Conservation (phyloP, 2,329 filamentous ascomycete genomes). For the Rhinocladiella mackenziei region DNA sequence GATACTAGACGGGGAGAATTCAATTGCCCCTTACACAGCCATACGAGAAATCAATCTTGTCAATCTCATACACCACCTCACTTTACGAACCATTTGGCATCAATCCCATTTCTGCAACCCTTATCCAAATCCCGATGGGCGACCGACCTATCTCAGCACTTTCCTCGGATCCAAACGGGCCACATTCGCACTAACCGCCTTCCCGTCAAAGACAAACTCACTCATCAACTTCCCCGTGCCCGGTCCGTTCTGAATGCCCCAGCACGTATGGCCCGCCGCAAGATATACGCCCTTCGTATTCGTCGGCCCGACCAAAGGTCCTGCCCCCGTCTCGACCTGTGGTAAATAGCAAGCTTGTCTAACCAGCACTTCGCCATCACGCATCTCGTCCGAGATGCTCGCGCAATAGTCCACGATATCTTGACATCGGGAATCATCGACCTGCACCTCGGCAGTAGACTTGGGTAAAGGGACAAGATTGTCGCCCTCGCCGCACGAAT, state of each 20-base stretch:
- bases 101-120: too few relatives aligned
- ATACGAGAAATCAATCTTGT: too few relatives aligned
- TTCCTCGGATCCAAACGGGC: slow-evolving; percentile 63
- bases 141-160: slow-evolving; percentile 38
- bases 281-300: slow-evolving; percentile 70
- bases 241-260: slow-evolving; percentile 95
- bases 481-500: slow-evolving; percentile 91
- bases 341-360: slow-evolving; percentile 93
- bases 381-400: slow-evolving; percentile 54
- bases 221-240: slow-evolving; percentile 79
- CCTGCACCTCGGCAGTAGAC: slow-evolving; percentile 69
- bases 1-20: too few relatives aligned
- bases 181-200: slow-evolving; percentile 64
- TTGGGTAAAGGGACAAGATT: slow-evolving; percentile 67
- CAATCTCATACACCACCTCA: too few relatives aligned
- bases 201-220: slow-evolving; percentile 71
- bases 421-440: slow-evolving; percentile 72
- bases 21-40: too few relatives aligned
- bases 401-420: slow-evolving; percentile 77
- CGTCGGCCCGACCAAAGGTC: slow-evolving; percentile 74
- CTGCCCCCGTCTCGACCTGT: slow-evolving; percentile 56
- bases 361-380: slow-evolving; percentile 64
- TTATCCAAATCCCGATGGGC: background rate
- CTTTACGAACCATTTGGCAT: too few relatives aligned
- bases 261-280: slow-evolving; percentile 90